Evolutionary conservation across 305 asterid genomes (phyloP).

Genomic region (Plantago lanceolata): DNA sequence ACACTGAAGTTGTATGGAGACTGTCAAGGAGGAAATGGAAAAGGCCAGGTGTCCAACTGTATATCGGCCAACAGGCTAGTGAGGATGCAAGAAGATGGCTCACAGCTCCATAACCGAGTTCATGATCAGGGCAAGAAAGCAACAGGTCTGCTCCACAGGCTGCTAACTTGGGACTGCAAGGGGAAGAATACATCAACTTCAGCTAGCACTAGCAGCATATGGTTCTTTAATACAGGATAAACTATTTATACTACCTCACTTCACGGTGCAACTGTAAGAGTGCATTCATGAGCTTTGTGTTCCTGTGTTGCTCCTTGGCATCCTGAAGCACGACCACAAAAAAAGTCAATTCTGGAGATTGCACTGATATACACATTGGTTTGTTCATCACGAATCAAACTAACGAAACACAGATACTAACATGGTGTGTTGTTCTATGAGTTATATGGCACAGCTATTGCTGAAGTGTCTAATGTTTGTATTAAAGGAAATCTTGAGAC

Average conservation of each 20-base stretch:
- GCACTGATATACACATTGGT: not conserved
- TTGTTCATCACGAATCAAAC: not conserved
- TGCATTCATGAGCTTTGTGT: constrained; percentile 73
- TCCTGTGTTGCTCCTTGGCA: constrained; percentile 88
- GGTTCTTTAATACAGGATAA: constrained; percentile 19
- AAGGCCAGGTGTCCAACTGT: constrained; percentile 94
- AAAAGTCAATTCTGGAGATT: not conserved
- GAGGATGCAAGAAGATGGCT: constrained; percentile 91
- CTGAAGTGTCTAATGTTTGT: not conserved
- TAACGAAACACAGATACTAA: not conserved
- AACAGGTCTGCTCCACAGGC: constrained; percentile 66
- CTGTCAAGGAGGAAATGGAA: constrained; percentile 61
- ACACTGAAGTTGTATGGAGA: constrained; percentile 67
- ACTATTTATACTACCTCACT: constrained; percentile 57
- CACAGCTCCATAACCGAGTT: constrained; percentile 79
- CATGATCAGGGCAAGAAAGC: constrained; percentile 65
- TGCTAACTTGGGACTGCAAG: constrained; percentile 87
- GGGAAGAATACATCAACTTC: constrained; percentile 27
- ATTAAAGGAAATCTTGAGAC: no score
- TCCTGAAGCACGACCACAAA: constrained; percentile 41
- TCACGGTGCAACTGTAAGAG: constrained; percentile 84
- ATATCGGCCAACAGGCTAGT: constrained; percentile 93
- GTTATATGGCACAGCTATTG: not conserved
- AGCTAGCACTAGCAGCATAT: constrained; percentile 14
- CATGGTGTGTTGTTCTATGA: not conserved